Evolutionary conservation across 805 yeast genomes (phyloP), one percentile per base, ranked within the genome.

Genomic region (Saturnispora sekii): DNA sequence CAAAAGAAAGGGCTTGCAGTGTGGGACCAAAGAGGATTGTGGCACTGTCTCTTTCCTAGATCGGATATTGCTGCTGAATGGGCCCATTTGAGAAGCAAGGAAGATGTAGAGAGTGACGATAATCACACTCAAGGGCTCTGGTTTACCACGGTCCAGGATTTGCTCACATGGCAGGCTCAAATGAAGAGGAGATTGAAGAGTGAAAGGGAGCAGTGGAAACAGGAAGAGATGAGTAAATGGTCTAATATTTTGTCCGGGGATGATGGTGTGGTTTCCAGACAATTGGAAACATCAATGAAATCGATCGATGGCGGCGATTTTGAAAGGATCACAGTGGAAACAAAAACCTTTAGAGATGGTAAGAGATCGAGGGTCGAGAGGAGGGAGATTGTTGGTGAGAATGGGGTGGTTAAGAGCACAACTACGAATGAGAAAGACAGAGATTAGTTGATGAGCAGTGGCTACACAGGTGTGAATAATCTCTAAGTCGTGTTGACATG

Each of bases 31-130:
- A 69, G 73, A 17, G 97, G 97, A 0, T 74, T 79, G 61, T 90
- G 97, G 97, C 75, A 89, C 57, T 90, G 97, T 64, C 65, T 90
- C 38, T 82, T 89, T 61, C 95, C 96, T 10, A 70, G 70, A 56
- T 63, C 61, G 40, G 43, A 38, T 50, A 70, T 53, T 41, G 67
- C 55, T 21, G 7, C 17, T 15, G 32, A 36, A 11, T 58, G 47
- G 36, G 65, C 43, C 49, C 51, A 54, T 42, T 60, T 59, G 11
- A 55, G 79, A 45, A 69, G 80, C 28, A 76, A 70, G 51, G 87
- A 82, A 53, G 84, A 80, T 53, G 76, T 81, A 26, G 70, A 72
- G 49, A 45, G 44, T 16, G 58, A 61, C 28, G 66, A 67, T 39
- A 49, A 48, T 1, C 57, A 62, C 12, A 76, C 79, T 38, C 61